phyloP scores from a whole-genome alignment of 805 yeast species.

The Candida hispaniensis region DNA sequence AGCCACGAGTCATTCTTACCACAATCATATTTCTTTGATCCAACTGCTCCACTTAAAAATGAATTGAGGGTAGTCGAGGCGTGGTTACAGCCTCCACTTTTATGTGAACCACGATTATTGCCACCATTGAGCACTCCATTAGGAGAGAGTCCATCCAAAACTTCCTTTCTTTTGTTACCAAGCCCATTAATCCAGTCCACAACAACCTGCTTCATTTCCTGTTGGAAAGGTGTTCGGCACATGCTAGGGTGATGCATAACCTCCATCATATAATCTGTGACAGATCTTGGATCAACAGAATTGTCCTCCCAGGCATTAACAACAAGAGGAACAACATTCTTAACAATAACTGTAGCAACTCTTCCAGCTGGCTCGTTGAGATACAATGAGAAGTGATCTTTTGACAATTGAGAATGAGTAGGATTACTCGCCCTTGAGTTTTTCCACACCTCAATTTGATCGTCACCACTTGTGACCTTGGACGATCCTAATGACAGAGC shows the following conservation, averaged over 20 bases:
- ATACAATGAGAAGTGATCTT: constrained; percentile 22
- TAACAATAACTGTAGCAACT: constrained; percentile 19
- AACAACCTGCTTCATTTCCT: constrained; percentile 18
- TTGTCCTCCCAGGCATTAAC: constrained; percentile 20
- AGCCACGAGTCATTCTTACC: constrained; percentile 14
- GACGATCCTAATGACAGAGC: constrained; percentile 19
- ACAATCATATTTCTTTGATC: constrained; percentile 6
- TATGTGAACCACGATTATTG: constrained; percentile 18
- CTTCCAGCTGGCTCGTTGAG: constrained; percentile 22
- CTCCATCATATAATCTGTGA: constrained; percentile 17
- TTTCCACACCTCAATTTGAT: constrained; percentile 23
- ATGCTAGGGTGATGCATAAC: constrained; percentile 22
- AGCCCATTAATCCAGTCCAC: constrained; percentile 18
- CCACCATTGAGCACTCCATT: constrained; percentile 19
- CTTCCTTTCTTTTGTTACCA: constrained; percentile 13
- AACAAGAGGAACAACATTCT: constrained; percentile 19
- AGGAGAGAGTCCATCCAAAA: constrained; percentile 16
- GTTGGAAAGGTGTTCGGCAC: constrained; percentile 18
- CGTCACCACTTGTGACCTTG: constrained; percentile 19
- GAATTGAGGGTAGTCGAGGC: constrained; percentile 8
- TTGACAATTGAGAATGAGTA: constrained; percentile 22
- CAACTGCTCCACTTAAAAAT: constrained; percentile 10
- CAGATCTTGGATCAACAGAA: constrained; percentile 17
- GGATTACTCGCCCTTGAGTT: constrained; percentile 20
- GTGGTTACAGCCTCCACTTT: constrained; percentile 12